phyloP scores from a whole-genome alignment of 345 rosid species.

The Turritis glabra region DNA sequence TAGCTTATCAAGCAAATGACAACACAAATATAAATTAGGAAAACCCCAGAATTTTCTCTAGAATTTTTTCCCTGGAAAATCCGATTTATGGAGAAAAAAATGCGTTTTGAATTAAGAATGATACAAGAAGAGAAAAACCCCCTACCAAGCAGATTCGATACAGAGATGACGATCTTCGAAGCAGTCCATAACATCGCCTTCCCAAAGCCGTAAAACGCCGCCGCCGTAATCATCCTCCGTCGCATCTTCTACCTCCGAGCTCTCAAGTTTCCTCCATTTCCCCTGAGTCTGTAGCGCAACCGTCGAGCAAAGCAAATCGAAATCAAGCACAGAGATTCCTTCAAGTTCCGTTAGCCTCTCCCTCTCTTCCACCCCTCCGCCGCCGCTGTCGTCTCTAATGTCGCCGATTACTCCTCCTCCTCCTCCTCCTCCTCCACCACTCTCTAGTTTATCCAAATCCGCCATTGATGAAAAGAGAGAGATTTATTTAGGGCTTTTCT shows the following conservation, averaged over 20 bases:
- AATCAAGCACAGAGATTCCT: slow-evolving; percentile 78
- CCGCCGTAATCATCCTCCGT: slow-evolving; percentile 51
- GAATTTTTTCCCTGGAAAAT: neutral
- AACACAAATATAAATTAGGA: neutral
- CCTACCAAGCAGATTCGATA: slow-evolving; percentile 75
- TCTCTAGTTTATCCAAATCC: slow-evolving; percentile 44
- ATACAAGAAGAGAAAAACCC: slow-evolving; percentile 12
- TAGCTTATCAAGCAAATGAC: neutral
- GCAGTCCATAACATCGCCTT: slow-evolving; percentile 82
- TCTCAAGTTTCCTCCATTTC: slow-evolving; percentile 60
- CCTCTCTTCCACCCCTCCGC: slow-evolving; percentile 25
- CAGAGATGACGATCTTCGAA: slow-evolving; percentile 77
- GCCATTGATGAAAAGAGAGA: slow-evolving; percentile 44
- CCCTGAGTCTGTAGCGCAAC: slow-evolving; percentile 93
- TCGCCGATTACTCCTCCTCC: slow-evolving; percentile 2
- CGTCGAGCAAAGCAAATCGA: slow-evolving; percentile 84
- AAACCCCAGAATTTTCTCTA: neutral
- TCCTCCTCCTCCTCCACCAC: slow-evolving; percentile 23
- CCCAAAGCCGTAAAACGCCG: slow-evolving; percentile 92
- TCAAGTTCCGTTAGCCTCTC: slow-evolving; percentile 49
- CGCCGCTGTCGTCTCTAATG: neutral
- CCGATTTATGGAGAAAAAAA: neutral
- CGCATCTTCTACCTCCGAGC: slow-evolving; percentile 33
- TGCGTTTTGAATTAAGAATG: neutral
- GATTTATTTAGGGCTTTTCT: slow-evolving; percentile 25